Evolutionary conservation across 495 filamentous ascomycete species (phyloP).

Genomic region (Talaromyces thailandensis): DNA sequence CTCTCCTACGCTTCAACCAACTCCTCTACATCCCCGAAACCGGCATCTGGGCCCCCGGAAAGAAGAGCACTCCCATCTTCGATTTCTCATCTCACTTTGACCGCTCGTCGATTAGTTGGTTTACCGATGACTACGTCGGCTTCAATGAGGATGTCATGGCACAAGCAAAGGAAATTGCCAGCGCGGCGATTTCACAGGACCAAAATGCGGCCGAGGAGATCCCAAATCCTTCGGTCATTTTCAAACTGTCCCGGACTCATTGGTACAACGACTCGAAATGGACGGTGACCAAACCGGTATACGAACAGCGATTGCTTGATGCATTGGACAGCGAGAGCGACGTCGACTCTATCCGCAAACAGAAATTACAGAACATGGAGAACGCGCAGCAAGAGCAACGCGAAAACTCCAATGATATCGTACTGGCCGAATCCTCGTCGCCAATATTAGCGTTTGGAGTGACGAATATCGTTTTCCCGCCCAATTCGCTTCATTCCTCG

Average conservation of each 20-base stretch:
- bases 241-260: slow-evolving; percentile 5
- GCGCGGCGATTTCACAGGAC: neutral
- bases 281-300: neutral
- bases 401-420: neutral
- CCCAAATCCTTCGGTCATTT: slow-evolving; percentile 3
- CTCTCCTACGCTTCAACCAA: slow-evolving; percentile 1
- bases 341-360: neutral
- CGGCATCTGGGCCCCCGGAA: slow-evolving; percentile 6
- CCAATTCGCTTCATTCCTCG: slow-evolving; percentile 3
- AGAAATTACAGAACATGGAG: neutral
- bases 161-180: neutral
- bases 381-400: neutral
- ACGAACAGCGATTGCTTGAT: neutral
- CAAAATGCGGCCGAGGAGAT: neutral
- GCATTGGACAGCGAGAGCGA: neutral
- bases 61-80: slow-evolving; percentile 4
- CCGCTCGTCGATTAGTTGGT: neutral
- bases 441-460: slow-evolving; percentile 4
- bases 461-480: slow-evolving; percentile 2
- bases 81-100: slow-evolving; percentile 3
- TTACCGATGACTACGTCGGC: slow-evolving; percentile 1
- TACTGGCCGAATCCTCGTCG: slow-evolving; percentile 3
- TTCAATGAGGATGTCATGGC: slow-evolving; percentile 6
- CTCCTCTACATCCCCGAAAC: slow-evolving; percentile 7
- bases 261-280: slow-evolving; percentile 6